phyloP scores from a whole-genome alignment of 805 yeast species.

The Phaffomyces thermotolerans region DNA sequence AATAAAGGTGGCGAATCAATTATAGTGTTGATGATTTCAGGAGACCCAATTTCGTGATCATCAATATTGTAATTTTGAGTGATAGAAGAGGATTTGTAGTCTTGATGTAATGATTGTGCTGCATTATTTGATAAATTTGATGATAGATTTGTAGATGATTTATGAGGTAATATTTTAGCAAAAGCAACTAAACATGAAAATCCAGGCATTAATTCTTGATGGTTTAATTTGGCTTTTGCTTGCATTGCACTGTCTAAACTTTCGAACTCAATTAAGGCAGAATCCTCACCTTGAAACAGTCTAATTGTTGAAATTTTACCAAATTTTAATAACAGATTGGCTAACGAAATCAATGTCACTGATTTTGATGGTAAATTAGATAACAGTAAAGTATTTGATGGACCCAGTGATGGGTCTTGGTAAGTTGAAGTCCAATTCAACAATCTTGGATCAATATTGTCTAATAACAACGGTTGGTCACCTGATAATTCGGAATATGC shows the following conservation, averaged over 20 bases:
- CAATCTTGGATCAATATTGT: slow-evolving; percentile 53
- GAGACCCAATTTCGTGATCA: slow-evolving; percentile 3
- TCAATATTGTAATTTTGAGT: slow-evolving; percentile 10
- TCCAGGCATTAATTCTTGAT: slow-evolving; percentile 77
- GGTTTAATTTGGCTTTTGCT: slow-evolving; percentile 72
- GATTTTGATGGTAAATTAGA: slow-evolving; percentile 66
- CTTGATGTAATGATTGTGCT: slow-evolving; percentile 10
- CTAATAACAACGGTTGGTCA: slow-evolving; percentile 32
- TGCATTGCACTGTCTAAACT: slow-evolving; percentile 68
- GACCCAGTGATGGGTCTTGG: slow-evolving; percentile 63
- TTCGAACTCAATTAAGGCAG: slow-evolving; percentile 67
- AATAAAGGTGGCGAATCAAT: slow-evolving; percentile 17
- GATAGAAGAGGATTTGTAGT: slow-evolving; percentile 3
- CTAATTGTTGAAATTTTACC: slow-evolving; percentile 58
- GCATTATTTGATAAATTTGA: slow-evolving; percentile 9
- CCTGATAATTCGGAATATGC: background rate
- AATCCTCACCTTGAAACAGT: slow-evolving; percentile 41
- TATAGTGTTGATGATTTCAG: slow-evolving; percentile 10
- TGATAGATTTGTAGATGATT: background rate
- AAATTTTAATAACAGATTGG: slow-evolving; percentile 52
- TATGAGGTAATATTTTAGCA: slow-evolving; percentile 55
- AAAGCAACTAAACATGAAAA: slow-evolving; percentile 71
- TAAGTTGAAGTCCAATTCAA: slow-evolving; percentile 63
- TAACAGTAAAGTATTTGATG: slow-evolving; percentile 69
- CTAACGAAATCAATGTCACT: slow-evolving; percentile 46